Evolutionary conservation across 1,139 yeast genomes (phyloP).

Genomic region (Dujonia santamariae): DNA sequence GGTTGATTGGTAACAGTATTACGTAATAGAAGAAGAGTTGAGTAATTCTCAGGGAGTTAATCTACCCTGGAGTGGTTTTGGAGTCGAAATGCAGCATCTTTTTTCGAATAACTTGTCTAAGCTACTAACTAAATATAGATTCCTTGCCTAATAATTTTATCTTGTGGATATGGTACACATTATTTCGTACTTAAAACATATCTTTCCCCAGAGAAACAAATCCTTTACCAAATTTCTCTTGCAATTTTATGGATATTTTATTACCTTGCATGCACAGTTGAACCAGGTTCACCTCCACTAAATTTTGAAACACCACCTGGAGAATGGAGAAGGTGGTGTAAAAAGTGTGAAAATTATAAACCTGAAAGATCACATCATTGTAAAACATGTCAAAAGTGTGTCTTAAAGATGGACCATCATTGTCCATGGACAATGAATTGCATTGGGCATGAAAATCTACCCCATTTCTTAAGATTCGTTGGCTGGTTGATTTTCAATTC

Average conservation of each 20-base stretch:
- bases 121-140: conserved; percentile 37
- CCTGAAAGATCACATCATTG: conserved; percentile 96
- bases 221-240: conserved; percentile 47
- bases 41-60: no score
- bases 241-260: conserved; percentile 72
- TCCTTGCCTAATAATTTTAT: conserved; percentile 60
- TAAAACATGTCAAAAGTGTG: conserved; percentile 65
- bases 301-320: conserved; percentile 25
- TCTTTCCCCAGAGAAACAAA: conserved; percentile 36
- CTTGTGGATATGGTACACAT: conserved; percentile 66
- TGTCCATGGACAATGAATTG: conserved; percentile 97
- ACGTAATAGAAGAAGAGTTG: no score
- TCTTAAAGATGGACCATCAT: conserved; percentile 83
- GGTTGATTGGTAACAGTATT: no score
- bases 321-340: conserved; percentile 42
- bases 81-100: no score
- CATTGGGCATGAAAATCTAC: conserved; percentile 76
- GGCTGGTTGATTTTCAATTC: conserved; percentile 63
- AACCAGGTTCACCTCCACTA: conserved; percentile 62
- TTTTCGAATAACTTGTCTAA: neutral
- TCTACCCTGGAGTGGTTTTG: no score
- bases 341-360: conserved; percentile 80
- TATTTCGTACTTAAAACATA: conserved; percentile 51
- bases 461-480: conserved; percentile 80
- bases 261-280: conserved; percentile 48